Evolutionary conservation across 2,329 filamentous ascomycete genomes (phyloP), one percentile per base, ranked within the genome.

Genomic region (Claviceps sp.): DNA sequence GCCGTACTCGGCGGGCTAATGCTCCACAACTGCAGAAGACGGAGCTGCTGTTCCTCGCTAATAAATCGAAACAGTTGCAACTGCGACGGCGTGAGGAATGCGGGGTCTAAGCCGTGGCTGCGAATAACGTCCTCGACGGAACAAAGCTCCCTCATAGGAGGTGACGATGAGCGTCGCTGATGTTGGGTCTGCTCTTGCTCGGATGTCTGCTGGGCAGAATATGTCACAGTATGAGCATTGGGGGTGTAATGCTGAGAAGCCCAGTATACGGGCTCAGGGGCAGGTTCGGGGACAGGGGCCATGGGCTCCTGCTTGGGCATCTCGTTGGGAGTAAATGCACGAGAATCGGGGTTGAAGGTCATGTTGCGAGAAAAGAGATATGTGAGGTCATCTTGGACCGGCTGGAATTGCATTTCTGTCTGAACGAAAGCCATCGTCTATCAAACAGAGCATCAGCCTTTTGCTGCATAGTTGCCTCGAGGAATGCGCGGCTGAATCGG

Each of bases 161-260:
- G 74, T 56, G 76, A 75, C 14, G 74, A 80, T 22, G 73, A 74
- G 20, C 69, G 72, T 49, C 73, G 68, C 53, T 69, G 68, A 1
- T 17, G 7, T 22, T 42, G 39, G 66, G 20, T 43, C 42, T 23
- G 62, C 52, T 54, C 57, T 22, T 57, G 52, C 5, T 60, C 57
- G 42, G 66, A 59, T 42, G 38, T 29, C 45, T 62, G 61, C 54
- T 56, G 62, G 54, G 56, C 60, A 45, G 64, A 55, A 20, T 68
- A 65, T 50, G 73, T 71, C 20, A 58, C 55, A 34, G 61, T 63
- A 64, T 94, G 87, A 45, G 84, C 73, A 8, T 87, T 88, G 63
- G 90, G 88, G 57, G 85, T 84, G 66, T 95, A 95, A 66, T 95
- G 88, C 62, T 87, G 83, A 9, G 86, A 86, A 58, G 86, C 80